phyloP scores from a whole-genome alignment of 1,284 basidiomycete genomes.

The Chalciporus sp. region DNA sequence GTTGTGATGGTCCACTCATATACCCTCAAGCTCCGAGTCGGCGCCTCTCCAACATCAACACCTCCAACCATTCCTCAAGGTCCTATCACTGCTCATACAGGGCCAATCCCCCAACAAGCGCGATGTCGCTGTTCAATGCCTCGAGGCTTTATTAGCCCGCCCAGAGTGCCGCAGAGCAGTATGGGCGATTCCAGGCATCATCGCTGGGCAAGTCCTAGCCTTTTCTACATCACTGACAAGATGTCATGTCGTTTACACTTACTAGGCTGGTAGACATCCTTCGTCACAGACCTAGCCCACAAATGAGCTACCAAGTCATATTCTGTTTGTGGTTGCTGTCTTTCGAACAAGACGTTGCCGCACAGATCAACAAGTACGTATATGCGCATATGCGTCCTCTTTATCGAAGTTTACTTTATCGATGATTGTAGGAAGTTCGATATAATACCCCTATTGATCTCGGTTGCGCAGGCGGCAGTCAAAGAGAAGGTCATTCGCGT shows the following conservation, averaged over 20 bases:
- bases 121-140: constrained; percentile 89
- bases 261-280: constrained; percentile 77
- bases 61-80: constrained; percentile 67
- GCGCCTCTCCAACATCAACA: constrained; percentile 56
- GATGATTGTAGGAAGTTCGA: constrained; percentile 72
- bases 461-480: constrained; percentile 86
- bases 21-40: constrained; percentile 54
- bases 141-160: constrained; percentile 84
- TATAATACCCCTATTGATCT: constrained; percentile 84
- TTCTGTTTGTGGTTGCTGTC: constrained; percentile 95
- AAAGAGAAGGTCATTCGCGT: constrained; percentile 99
- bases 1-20: constrained; percentile 5
- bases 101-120: constrained; percentile 68
- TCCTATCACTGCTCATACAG: constrained; percentile 66
- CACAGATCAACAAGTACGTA: constrained; percentile 77
- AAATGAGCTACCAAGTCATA: constrained; percentile 93
- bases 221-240: background rate
- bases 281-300: constrained; percentile 77
- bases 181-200: constrained; percentile 70
- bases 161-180: constrained; percentile 76
- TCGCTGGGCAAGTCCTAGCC: constrained; percentile 53
- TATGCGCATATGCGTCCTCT: too few species aligned
- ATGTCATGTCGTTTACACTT: background rate
- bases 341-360: constrained; percentile 85
- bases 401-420: too few species aligned